Evolutionary conservation across 352 stramenopile species (phyloP), one percentile per base, ranked within the genome.

Genomic region (Pythium myriotylum): DNA sequence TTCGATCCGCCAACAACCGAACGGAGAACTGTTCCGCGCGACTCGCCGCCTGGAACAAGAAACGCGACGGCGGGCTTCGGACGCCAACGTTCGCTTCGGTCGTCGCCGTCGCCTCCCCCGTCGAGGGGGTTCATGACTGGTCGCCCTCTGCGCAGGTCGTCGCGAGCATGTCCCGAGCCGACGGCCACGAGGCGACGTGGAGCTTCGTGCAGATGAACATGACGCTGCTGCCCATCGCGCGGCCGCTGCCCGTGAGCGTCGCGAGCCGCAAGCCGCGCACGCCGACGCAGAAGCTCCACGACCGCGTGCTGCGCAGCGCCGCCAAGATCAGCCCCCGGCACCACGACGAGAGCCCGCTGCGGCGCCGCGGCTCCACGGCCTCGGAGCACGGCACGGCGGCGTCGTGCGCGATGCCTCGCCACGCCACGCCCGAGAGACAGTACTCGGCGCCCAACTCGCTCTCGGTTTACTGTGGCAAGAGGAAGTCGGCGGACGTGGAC

Each of bases 161-260:
- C n/a, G n/a, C n/a, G n/a, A n/a, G n/a, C n/a, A n/a, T n/a, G n/a
- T n/a, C n/a, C n/a, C n/a, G n/a, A n/a, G n/a, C n/a, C n/a, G n/a
- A 67, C 17, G 13, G 52, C 45, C 14, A 64, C 40, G 22, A 59
- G 19, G 50, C 75, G 14, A 85, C 81, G 14, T 93, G 84, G 84
- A 93, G 58, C 62, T 93, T 93, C 52, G 84, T 93, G 35, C 81
- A 91, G 69, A 93, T 93, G 84, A 93, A 93, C 63, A 93, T 91
- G 84, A 81, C 74, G 47, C 68, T 93, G 41, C 60, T 93, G 33
- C 84, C 84, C 3, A 93, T 93, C 55, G 84, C 84, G 37, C 77
- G 80, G 1, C 84, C 84, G 27, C 59, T 87, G 40, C 84, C 81
- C 3, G 79, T 91, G 24, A 78, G 58, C 23, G 67, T 86, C 10